Evolutionary conservation across 768 basidiomycete species (phyloP).

Genomic region (Mycena crocata): DNA sequence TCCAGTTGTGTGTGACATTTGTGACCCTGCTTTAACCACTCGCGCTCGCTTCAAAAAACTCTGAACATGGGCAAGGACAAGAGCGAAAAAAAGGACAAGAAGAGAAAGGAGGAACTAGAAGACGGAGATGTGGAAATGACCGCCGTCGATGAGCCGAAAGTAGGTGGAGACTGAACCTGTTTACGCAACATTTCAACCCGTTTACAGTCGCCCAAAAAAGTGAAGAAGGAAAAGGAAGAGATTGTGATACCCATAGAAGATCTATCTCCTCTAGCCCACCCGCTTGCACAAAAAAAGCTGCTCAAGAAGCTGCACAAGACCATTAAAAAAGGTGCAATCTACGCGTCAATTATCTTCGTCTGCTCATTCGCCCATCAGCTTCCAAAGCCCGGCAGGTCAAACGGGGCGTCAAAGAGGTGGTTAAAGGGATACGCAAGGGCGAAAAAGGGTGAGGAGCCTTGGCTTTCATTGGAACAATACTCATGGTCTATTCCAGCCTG

Average conservation of each 20-base stretch:
- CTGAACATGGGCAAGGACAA: conserved; percentile 80
- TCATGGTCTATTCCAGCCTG: conserved; percentile 60
- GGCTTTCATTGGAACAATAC: background rate
- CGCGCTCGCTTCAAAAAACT: background rate
- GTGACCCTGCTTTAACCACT: conserved; percentile 29
- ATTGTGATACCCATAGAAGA: conserved; percentile 79
- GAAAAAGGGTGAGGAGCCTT: conserved; percentile 84
- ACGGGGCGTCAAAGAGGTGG: conserved; percentile 98
- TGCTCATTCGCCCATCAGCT: conserved; percentile 58
- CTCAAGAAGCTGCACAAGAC: conserved; percentile 95
- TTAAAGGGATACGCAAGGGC: conserved; percentile 96
- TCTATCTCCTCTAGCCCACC: conserved; percentile 93
- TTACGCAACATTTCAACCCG: conserved; percentile 28
- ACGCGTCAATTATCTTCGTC: background rate
- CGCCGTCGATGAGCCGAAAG: conserved; percentile 48
- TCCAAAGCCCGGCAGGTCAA: conserved; percentile 96
- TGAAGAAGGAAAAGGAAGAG: conserved; percentile 74
- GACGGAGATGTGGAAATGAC: conserved; percentile 66
- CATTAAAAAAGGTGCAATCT: conserved; percentile 83
- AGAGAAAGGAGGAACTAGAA: conserved; percentile 59
- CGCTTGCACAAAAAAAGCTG: conserved; percentile 93
- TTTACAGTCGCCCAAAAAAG: conserved; percentile 66
- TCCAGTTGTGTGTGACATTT: background rate
- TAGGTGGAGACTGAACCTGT: conserved; percentile 34
- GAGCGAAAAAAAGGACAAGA: conserved; percentile 81